A percentile compares a stretch with the other conserved stretches of the same genome.
Conservation (phyloP, 345 rosid genomes). For the Eutrema japonicum region DNA sequence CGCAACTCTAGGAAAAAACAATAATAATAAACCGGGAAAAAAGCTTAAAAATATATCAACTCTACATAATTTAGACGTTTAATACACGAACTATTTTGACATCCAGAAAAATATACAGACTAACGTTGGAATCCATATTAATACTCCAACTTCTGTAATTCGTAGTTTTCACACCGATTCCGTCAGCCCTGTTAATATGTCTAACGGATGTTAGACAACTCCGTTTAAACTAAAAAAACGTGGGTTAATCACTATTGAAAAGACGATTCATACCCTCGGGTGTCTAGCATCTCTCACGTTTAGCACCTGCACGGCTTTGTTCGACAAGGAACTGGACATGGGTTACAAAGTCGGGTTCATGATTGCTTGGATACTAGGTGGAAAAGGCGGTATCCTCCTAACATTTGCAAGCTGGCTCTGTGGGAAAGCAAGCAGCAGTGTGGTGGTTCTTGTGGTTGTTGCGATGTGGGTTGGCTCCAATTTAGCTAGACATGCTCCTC, state of each 20-base stretch:
- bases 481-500: too few species aligned
- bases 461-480: constrained; percentile 93
- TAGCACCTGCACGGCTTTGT: constrained; percentile 63
- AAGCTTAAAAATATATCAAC: too few species aligned
- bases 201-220: too few species aligned
- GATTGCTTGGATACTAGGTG: constrained; percentile 78
- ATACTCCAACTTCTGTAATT: too few species aligned
- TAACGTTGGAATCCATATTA: too few species aligned
- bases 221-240: too few species aligned
- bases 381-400: constrained; percentile 75
- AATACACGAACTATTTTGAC: too few species aligned
- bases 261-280: constrained; percentile 62
- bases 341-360: constrained; percentile 81
- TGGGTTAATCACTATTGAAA: too few species aligned
- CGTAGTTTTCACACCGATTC: too few species aligned
- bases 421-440: constrained; percentile 87
- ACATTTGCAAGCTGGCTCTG: constrained; percentile 83
- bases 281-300: constrained; percentile 62
- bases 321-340: constrained; percentile 71
- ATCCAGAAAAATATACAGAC: too few species aligned
- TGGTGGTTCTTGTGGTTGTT: constrained; percentile 60
- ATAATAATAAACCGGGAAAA: not conserved
- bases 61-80: too few species aligned
- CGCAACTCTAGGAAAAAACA: constrained; percentile 24
- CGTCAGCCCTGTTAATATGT: too few species aligned